Evolutionary conservation across 129 eudicot genomes (phyloP), one percentile per base, ranked within the genome.

Genomic region (Solidago caesia): DNA sequence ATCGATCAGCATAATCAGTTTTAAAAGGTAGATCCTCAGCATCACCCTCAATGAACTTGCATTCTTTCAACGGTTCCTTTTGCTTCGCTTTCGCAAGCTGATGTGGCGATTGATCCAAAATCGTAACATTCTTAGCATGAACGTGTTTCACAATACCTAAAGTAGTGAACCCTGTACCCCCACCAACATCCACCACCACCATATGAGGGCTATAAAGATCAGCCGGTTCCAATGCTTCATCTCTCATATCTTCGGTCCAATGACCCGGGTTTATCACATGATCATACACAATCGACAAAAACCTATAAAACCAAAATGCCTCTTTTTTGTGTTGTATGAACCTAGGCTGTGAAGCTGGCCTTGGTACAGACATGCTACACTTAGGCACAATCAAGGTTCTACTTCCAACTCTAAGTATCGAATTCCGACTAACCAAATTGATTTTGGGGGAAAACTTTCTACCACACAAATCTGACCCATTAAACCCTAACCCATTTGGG

Each of bases 21-120:
- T 74, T 57, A 48, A 83, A 83, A 4, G 87, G 87, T 59, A 83
- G 87, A 83, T 83, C 84, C 62, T 83, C 87, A 6, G 87, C 87
- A 71, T 83, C 87, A 47, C 84, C 87, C 42, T 79, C 87, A 48
- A 83, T 71, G 61, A 83, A 64, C 78, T 64, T 83, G 66, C 87
- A 83, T 44, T 83, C 84, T 69, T 83, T 79, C 71, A 83, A 75
- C 0, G 86, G 78, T 41, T 83, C 86, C 78, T 83, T 79, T 77
- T 83, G 66, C 58, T 82, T 82, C 1, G 82, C 86, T 61, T 70
- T 79, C 6, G 83, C 86, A 79, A 83, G 87, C 81, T 83, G 87
- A 73, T 83, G 87, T 63, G 84, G 84, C 4, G 87, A 83, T 57
- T 83, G 87, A 67, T 83, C 84, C 73, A 79, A 73, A 64, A 83